phyloP scores from a whole-genome alignment of 805 yeast genomes.

The Spathaspora arborariae region DNA sequence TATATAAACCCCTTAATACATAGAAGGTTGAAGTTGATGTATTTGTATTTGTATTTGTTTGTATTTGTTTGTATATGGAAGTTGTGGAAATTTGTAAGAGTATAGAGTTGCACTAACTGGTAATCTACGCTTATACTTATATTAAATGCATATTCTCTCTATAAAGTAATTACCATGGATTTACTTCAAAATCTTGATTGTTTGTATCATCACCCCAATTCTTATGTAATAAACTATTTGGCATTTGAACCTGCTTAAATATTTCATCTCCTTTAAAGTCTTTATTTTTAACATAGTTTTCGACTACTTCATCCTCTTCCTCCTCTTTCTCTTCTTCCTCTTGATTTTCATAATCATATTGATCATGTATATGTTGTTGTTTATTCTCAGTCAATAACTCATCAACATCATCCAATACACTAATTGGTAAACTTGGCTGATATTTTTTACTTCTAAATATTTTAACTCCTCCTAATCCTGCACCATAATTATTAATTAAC shows the following conservation, averaged over 20 bases:
- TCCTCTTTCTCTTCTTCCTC: slow-evolving; percentile 22
- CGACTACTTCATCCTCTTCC: slow-evolving; percentile 15
- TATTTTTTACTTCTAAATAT: slow-evolving; percentile 49
- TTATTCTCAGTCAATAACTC: slow-evolving; percentile 42
- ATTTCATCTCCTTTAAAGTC: slow-evolving; percentile 43
- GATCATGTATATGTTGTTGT: slow-evolving; percentile 26
- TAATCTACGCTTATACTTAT: background rate
- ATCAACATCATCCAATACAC: slow-evolving; percentile 68
- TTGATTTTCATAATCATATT: slow-evolving; percentile 24
- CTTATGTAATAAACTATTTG: slow-evolving; percentile 48
- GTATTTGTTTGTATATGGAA: too few species aligned
- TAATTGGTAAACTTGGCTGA: slow-evolving; percentile 71
- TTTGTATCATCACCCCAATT: slow-evolving; percentile 33
- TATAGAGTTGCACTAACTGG: too few species aligned
- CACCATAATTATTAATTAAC: slow-evolving; percentile 70
- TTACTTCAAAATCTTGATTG: slow-evolving; percentile 46
- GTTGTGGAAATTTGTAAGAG: too few species aligned
- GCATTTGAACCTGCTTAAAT: slow-evolving; percentile 47
- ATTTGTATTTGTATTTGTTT: background rate
- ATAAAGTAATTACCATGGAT: slow-evolving; percentile 70
- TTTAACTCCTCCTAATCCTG: slow-evolving; percentile 63
- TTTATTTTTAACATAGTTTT: slow-evolving; percentile 1
- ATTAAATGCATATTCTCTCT: background rate
- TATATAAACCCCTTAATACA: background rate
- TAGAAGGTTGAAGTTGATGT: background rate